Evolutionary conservation across 805 yeast genomes (phyloP).

Genomic region (Wickerhamiella siamensis): DNA sequence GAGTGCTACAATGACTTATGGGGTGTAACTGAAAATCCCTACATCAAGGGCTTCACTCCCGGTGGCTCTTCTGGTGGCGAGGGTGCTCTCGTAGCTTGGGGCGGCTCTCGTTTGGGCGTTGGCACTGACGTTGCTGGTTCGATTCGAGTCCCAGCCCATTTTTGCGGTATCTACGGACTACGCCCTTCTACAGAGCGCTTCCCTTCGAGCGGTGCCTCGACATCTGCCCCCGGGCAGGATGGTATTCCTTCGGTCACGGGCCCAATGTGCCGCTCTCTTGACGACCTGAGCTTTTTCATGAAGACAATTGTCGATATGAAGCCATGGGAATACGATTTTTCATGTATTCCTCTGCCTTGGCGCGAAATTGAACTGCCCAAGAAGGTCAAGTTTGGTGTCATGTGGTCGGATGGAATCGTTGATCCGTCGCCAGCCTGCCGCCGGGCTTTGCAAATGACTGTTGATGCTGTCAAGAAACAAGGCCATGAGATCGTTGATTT

Average conservation of each 20-base stretch:
- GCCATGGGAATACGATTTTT: slow-evolving; percentile 45
- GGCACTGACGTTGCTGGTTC: slow-evolving; percentile 48
- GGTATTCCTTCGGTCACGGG: slow-evolving; percentile 25
- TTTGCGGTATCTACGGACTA: slow-evolving; percentile 36
- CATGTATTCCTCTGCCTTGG: slow-evolving; percentile 38
- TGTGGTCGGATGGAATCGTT: slow-evolving; percentile 35
- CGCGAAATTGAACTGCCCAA: slow-evolving; percentile 27
- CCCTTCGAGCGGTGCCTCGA: slow-evolving; percentile 30
- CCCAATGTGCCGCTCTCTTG: slow-evolving; percentile 34
- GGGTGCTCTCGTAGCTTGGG: slow-evolving; percentile 33
- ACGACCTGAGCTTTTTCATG: slow-evolving; percentile 37
- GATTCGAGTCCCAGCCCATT: slow-evolving; percentile 41
- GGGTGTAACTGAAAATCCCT: slow-evolving; percentile 39
- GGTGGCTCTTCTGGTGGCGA: slow-evolving; percentile 47
- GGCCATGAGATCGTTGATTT: slow-evolving; percentile 36
- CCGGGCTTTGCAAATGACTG: slow-evolving; percentile 28
- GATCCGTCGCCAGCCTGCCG: slow-evolving; percentile 37
- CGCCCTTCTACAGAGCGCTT: slow-evolving; percentile 38
- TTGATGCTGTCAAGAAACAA: slow-evolving; percentile 28
- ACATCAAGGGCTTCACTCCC: slow-evolving; percentile 31
- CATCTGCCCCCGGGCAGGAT: slow-evolving; percentile 34
- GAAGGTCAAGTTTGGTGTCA: slow-evolving; percentile 34
- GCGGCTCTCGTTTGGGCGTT: slow-evolving; percentile 38
- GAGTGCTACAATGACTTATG: slow-evolving; percentile 41
- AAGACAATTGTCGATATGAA: slow-evolving; percentile 32